Evolutionary conservation across 1,284 basidiomycete species (phyloP), one percentile per base, ranked within the genome.

Genomic region (Sanghuangporus sanghuang): DNA sequence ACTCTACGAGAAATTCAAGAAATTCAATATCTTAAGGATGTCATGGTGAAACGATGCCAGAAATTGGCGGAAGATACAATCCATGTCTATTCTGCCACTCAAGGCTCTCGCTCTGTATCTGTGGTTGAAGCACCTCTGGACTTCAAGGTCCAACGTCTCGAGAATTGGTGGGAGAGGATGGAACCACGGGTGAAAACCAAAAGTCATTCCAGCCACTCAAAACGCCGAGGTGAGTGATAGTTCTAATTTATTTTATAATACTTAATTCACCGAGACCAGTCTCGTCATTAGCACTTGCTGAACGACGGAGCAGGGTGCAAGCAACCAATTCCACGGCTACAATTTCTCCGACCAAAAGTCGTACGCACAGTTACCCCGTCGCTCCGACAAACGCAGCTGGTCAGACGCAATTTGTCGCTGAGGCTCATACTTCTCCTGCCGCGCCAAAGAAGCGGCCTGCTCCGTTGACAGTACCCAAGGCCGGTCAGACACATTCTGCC

Each of bases 31-130:
- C 79, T 90, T 69, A 90, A 90, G 75, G 89, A 90, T 71, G 81
- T 88, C 59, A 89, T 90, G 86, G 83, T 89, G 66, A 85, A 87
- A 73, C 90, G 90, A 69, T 89, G 86, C 71, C 84, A 85, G 67
- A 81, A 84, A 65, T 75, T 89, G 55, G 72, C 73, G 72, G 82
- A 72, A 68, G 78, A 74, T 67, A 70, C 72, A 57, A 74, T 77
- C 12, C 69, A 74, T 49, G 72, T 75, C 6, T 66, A 69, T 75
- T 74, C 71, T 74, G 74, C 46, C 32, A 71, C 69, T 71, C 66
- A 73, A 14, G 23, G 48, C 18, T 27, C 71, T 5, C 73, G 77
- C 59, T 74, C 80, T 50, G 87, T 88, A 71, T 82, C 85, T 66
- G 85, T 85, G 9, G 75, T 87, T 48, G 78, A 86, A 56, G 87